Percentiles rank a stretch among this genome's conserved stretches.
Conservation (phyloP, 345 rosid species). For the Nasturtium officinale region DNA sequence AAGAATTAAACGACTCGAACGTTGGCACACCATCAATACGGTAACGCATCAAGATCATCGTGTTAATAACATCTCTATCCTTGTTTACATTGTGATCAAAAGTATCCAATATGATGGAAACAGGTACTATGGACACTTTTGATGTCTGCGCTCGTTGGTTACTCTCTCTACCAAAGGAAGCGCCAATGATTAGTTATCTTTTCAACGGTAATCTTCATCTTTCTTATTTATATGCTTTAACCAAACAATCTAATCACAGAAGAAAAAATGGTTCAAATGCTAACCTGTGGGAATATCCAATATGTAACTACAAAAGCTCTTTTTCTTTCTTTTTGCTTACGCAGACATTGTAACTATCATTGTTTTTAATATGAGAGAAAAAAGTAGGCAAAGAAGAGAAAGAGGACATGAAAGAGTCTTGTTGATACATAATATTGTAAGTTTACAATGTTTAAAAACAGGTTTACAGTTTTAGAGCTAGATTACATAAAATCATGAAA, state of each 20-base stretch:
- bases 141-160: slow-evolving; percentile 96
- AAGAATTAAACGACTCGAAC: slow-evolving; percentile 83
- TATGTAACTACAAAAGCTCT: background rate
- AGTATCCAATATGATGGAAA: slow-evolving; percentile 23
- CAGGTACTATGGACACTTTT: slow-evolving; percentile 97
- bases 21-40: slow-evolving; percentile 93
- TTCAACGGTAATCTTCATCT: background rate
- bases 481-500: slow-evolving; percentile 33
- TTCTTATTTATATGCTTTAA: background rate
- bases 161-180: slow-evolving; percentile 92
- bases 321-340: background rate
- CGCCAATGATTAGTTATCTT: slow-evolving; percentile 48
- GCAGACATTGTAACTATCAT: slow-evolving; percentile 29
- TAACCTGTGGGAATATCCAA: slow-evolving; percentile 22
- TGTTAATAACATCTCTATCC: slow-evolving; percentile 2
- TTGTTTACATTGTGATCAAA: slow-evolving; percentile 5
- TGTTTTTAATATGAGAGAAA: slow-evolving; percentile 8
- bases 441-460: no score
- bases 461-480: background rate
- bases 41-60: slow-evolving; percentile 41
- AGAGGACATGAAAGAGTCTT: no score
- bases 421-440: no score
- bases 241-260: slow-evolving; percentile 22
- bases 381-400: slow-evolving; percentile 7
- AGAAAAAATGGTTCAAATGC: slow-evolving; percentile 1